A percentile compares a stretch with the other conserved stretches of the same genome.
These are phyloP conservation scores for Dimargaris verticillata DNA, from an alignment of 192 early-diverging fungal species.

Conservation along the genomic window DNA sequence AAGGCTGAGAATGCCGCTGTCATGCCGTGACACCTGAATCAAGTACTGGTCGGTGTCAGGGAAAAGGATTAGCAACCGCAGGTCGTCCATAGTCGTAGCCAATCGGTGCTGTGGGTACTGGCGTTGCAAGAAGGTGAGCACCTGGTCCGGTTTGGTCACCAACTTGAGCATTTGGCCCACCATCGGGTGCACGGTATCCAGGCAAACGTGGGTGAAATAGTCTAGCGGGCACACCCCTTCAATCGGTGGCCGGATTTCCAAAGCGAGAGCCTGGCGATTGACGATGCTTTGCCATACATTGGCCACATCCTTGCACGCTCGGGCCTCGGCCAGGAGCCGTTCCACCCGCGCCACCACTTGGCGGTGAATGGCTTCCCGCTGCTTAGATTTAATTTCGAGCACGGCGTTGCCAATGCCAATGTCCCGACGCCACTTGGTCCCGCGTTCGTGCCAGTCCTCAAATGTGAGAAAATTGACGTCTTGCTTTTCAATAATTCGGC, in stretches of 20 bases:
- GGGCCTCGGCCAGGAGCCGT: not conserved
- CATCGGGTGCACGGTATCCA: conserved; percentile 3
- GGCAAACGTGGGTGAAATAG: conserved; percentile 1
- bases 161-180: not conserved
- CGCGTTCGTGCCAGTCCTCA: conserved; percentile 8
- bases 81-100: not conserved
- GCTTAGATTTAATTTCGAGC: not conserved
- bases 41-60: not conserved
- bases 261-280: not conserved
- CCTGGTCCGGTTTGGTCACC: not conserved
- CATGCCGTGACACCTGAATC: not conserved
- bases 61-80: not conserved
- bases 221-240: not conserved
- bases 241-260: not conserved
- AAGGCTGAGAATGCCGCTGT: not conserved
- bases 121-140: not conserved
- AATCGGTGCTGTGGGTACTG: conserved; percentile 4
- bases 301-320: not conserved
- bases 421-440: not conserved
- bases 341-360: not conserved
- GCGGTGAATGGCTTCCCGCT: not conserved
- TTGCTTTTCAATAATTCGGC: not conserved
- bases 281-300: conserved; percentile 1
- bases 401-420: not conserved
- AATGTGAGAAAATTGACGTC: not conserved